Percentiles rank a stretch among this genome's conserved stretches.
Evolutionary conservation across 768 basidiomycete genomes (phyloP).

Genomic region (Boletus patriciae): DNA sequence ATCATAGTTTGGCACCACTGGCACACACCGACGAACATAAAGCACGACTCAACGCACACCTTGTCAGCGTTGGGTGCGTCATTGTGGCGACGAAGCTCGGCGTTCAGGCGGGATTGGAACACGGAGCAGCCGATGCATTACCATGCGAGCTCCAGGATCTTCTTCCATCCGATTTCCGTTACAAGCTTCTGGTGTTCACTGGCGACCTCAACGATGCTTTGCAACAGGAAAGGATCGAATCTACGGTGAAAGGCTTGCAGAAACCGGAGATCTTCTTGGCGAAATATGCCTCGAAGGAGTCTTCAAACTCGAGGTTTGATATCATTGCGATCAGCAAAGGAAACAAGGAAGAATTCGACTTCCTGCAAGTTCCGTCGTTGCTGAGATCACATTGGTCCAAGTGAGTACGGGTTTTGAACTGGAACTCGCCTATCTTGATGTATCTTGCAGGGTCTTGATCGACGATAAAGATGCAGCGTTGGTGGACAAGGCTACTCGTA

Average conservation of each 20-base stretch:
- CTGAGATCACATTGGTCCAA: constrained; percentile 45
- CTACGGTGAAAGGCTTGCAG: constrained; percentile 31
- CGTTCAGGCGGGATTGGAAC: too few species aligned
- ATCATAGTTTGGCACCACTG: too few species aligned
- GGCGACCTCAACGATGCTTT: constrained; percentile 33
- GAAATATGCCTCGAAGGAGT: constrained; percentile 20
- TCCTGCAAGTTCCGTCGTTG: constrained; percentile 31
- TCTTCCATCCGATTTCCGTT: constrained; percentile 47
- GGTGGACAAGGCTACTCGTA: constrained; percentile 58
- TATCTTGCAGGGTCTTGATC: constrained; percentile 50
- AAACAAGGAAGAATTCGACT: constrained; percentile 35
- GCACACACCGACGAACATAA: too few species aligned
- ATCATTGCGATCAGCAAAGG: constrained; percentile 29
- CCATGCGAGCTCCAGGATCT: constrained; percentile 52
- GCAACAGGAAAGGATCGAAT: constrained; percentile 27
- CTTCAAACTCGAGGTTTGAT: constrained; percentile 33
- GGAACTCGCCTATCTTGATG: background rate
- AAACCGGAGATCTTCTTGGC: constrained; percentile 27
- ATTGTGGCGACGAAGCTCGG: too few species aligned
- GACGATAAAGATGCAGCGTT: constrained; percentile 50
- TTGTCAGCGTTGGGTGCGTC: too few species aligned
- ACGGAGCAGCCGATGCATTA: constrained; percentile 36
- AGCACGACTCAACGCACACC: too few species aligned
- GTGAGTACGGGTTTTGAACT: constrained; percentile 24
- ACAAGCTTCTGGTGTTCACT: constrained; percentile 48